A percentile compares a stretch with the other conserved stretches of the same genome.
These are phyloP conservation scores for Coemansia sp. DNA, from an alignment of 192 early-diverging fungal genomes.

Conservation along the genomic window DNA sequence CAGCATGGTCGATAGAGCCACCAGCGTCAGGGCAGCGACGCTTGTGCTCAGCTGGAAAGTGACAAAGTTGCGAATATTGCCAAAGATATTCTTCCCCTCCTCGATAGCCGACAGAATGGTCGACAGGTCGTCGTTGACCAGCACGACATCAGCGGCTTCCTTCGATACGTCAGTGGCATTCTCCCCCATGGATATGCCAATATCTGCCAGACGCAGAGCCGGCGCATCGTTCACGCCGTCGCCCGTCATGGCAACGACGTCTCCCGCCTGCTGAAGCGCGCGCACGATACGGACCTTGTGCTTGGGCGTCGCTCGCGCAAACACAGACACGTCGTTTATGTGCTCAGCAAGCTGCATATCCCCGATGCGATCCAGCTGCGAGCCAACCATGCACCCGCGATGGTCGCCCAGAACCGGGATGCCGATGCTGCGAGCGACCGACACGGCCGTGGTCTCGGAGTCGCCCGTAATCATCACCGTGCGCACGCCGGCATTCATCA, in stretches of 20 bases:
- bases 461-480: constrained; percentile 99
- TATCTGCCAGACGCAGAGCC: constrained; percentile 87
- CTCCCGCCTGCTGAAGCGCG: constrained; percentile 81
- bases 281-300: constrained; percentile 92
- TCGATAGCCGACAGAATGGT: constrained; percentile 93
- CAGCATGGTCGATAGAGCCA: constrained; percentile 81
- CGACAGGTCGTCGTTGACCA: constrained; percentile 94
- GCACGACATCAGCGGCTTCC: constrained; percentile 95
- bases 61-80: constrained; percentile 97
- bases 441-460: constrained; percentile 82
- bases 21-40: constrained; percentile 83
- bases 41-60: constrained; percentile 95
- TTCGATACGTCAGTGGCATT: constrained; percentile 93
- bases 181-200: constrained; percentile 96
- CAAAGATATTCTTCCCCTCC: constrained; percentile 97
- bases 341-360: constrained; percentile 62
- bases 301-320: constrained; percentile 77
- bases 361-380: constrained; percentile 66
- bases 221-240: constrained; percentile 98
- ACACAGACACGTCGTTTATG: constrained; percentile 63
- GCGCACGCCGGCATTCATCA: constrained; percentile 78
- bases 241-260: constrained; percentile 93
- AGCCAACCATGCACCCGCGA: constrained; percentile 66
- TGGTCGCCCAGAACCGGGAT: constrained; percentile 58
- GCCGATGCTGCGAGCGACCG: constrained; percentile 84